A percentile compares a stretch with the other conserved stretches of the same genome.
These are phyloP conservation scores for Pythium apleroticum DNA, from an alignment of 352 stramenopile genomes.

Conservation along the genomic window DNA sequence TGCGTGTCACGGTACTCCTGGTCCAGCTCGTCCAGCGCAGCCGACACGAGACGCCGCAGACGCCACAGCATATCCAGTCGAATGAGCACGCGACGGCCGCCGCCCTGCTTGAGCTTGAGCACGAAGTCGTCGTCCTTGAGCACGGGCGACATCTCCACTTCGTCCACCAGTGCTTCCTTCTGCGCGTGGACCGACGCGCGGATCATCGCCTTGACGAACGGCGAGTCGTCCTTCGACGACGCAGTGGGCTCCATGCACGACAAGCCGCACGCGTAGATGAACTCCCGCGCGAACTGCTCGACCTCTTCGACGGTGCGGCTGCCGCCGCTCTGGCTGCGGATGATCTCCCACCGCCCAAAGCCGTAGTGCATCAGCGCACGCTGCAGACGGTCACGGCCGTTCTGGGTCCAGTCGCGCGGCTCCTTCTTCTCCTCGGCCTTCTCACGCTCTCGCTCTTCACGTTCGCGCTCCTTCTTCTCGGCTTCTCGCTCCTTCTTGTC, in stretches of 20 bases:
- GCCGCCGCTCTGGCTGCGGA: slow-evolving; percentile 85
- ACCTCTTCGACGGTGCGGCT: slow-evolving; percentile 83
- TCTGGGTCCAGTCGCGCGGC: slow-evolving; percentile 84
- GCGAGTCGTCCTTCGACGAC: slow-evolving; percentile 76
- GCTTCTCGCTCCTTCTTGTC: slow-evolving; percentile 49
- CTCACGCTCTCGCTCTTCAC: slow-evolving; percentile 40
- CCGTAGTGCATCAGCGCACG: slow-evolving; percentile 88
- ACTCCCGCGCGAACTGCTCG: slow-evolving; percentile 80
- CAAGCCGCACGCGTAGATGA: slow-evolving; percentile 84
- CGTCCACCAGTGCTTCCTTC: slow-evolving; percentile 68
- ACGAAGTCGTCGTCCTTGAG: slow-evolving; percentile 89
- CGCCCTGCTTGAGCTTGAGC: slow-evolving; percentile 82
- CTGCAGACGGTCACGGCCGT: slow-evolving; percentile 81
- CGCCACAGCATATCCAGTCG: slow-evolving; percentile 85
- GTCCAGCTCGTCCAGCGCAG: slow-evolving; percentile 64
- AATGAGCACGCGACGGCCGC: slow-evolving; percentile 78
- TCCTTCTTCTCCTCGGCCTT: slow-evolving; percentile 59
- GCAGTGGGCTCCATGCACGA: slow-evolving; percentile 56
- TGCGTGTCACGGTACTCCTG: slow-evolving; percentile 35
- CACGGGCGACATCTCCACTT: slow-evolving; percentile 70
- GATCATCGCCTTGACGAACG: slow-evolving; percentile 83
- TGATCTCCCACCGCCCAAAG: slow-evolving; percentile 86
- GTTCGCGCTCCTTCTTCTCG: slow-evolving; percentile 45
- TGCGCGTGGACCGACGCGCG: slow-evolving; percentile 60
- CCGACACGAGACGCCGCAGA: slow-evolving; percentile 59